These are phyloP conservation scores for Allium sativum DNA, from an alignment of 106 monocot species.

Conservation along the genomic window DNA sequence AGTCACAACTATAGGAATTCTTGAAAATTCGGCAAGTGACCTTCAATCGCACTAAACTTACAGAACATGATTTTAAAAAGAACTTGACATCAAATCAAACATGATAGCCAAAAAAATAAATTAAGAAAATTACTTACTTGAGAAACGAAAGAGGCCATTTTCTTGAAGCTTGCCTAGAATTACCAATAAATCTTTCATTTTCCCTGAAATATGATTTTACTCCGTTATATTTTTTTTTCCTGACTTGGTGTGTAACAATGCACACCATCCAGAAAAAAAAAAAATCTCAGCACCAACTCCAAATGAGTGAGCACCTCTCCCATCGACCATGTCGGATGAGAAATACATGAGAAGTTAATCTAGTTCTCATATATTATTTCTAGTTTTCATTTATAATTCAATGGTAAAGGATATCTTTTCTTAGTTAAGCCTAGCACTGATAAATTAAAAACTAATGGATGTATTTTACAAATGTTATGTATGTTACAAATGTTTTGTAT, in stretches of 20 bases:
- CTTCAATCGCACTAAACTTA: constrained; percentile 20
- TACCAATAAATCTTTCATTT: constrained; percentile 28
- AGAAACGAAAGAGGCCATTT: constrained; percentile 71
- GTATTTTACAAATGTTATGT: too few relatives aligned
- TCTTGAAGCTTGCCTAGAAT: constrained; percentile 20
- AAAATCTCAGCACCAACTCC: too few relatives aligned
- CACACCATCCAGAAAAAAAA: too few relatives aligned
- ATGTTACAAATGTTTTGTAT: too few relatives aligned
- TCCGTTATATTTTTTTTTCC: too few relatives aligned
- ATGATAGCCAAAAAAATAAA: background rate
- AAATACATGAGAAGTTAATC: background rate
- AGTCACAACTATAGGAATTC: constrained; percentile 77
- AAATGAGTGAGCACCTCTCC: too few relatives aligned
- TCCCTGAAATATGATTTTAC: constrained; percentile 31
- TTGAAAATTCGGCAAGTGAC: constrained; percentile 93
- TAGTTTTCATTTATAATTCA: too few relatives aligned
- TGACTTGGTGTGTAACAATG: too few relatives aligned
- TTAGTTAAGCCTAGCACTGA: too few relatives aligned
- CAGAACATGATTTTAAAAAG: background rate
- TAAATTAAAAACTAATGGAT: too few relatives aligned
- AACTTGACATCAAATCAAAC: too few relatives aligned
- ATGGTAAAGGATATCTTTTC: too few relatives aligned
- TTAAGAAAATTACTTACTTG: constrained; percentile 39
- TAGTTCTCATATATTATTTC: background rate
- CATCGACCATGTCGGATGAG: background rate